Evolutionary conservation across 176 grass and related monocot genomes (phyloP).

Genomic region (Phragmites australis): DNA sequence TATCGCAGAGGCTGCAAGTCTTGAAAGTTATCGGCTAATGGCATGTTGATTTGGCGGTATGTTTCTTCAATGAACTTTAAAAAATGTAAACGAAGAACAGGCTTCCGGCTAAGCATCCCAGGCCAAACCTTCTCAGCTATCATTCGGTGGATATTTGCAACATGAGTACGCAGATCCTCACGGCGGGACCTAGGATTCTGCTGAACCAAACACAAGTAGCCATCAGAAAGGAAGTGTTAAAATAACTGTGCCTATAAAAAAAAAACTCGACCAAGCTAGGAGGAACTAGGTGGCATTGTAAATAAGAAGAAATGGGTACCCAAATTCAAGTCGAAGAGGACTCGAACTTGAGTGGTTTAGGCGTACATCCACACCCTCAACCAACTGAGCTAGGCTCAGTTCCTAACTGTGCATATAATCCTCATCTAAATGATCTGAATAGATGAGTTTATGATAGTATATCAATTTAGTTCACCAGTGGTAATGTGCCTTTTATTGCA

Average conservation of each 20-base stretch:
- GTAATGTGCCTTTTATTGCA: not conserved
- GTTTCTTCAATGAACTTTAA: slow-evolving; percentile 89
- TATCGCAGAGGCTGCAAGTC: slow-evolving; percentile 89
- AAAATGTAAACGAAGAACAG: slow-evolving; percentile 78
- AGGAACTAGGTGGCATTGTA: too few species aligned
- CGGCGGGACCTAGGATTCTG: slow-evolving; percentile 87
- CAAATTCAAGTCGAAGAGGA: too few species aligned
- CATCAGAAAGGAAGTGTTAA: slow-evolving; percentile 22
- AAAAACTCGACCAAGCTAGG: too few species aligned
- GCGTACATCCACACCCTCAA: too few species aligned
- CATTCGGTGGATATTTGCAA: slow-evolving; percentile 85
- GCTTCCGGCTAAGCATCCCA: slow-evolving; percentile 78
- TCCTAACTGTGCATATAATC: slow-evolving; percentile 13
- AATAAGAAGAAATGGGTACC: too few species aligned
- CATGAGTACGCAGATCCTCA: slow-evolving; percentile 91
- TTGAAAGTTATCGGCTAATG: slow-evolving; percentile 71
- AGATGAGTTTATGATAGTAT: not conserved
- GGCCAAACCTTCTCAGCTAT: slow-evolving; percentile 98
- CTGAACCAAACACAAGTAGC: slow-evolving; percentile 40
- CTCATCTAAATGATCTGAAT: slow-evolving; percentile 16
- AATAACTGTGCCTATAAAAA: slow-evolving; percentile 11
- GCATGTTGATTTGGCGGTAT: slow-evolving; percentile 62
- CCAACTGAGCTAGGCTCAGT: too few species aligned
- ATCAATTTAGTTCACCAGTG: not conserved
- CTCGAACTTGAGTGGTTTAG: too few species aligned